A percentile compares a stretch with the other conserved stretches of the same genome.
These are phyloP conservation scores for Herpotrichia juniperi DNA, from an alignment of 2,329 filamentous ascomycete genomes.

Conservation along the genomic window DNA sequence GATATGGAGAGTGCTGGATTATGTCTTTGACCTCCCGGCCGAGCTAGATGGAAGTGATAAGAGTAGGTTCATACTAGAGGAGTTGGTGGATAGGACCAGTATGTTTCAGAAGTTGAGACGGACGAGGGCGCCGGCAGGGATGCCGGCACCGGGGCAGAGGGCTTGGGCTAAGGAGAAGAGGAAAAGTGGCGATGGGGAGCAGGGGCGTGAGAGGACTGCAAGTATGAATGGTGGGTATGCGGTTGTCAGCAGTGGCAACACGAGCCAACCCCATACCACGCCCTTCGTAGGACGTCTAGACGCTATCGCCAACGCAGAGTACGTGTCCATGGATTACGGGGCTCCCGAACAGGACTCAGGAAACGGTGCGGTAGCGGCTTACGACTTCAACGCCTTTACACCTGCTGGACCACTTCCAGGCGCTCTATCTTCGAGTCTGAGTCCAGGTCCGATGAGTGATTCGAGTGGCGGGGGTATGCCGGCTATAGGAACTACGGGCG, in stretches of 20 bases:
- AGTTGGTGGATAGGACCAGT: constrained; percentile 66
- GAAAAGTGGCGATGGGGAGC: constrained; percentile 9
- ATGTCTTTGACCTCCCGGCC: constrained; percentile 68
- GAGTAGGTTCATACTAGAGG: constrained; percentile 64
- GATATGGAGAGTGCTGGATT: constrained; percentile 75
- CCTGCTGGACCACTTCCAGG: background rate
- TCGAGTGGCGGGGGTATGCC: background rate
- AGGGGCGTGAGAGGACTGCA: too few relatives aligned
- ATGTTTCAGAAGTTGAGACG: constrained; percentile 66
- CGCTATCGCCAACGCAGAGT: background rate
- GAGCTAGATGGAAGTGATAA: constrained; percentile 62
- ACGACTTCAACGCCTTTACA: background rate
- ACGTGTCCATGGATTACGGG: background rate
- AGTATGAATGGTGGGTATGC: too few relatives aligned
- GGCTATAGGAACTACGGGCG: constrained; percentile 9
- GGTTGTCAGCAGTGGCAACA: background rate
- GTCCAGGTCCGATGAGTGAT: background rate
- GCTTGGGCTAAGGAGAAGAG: constrained; percentile 35
- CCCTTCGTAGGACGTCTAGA: background rate
- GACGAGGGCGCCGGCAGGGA: constrained; percentile 58
- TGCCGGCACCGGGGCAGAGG: constrained; percentile 39
- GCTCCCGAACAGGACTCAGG: background rate
- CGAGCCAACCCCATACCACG: background rate
- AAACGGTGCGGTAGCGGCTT: background rate
- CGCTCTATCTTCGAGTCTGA: background rate